A percentile compares a stretch with the other conserved stretches of the same genome.
Evolutionary conservation across 805 yeast species (phyloP).

Genomic region (fission yeast (Schizosaccharomyces pombe)): ASM294v3 CU329670.1:273001-273500

Average conservation of each 20-base stretch:
- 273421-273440: slow-evolving; percentile 24
- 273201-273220: neutral
- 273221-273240: slow-evolving; percentile 48
- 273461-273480: slow-evolving; percentile 55
- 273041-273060: too few relatives aligned
- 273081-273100: too few relatives aligned
- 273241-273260: slow-evolving; percentile 75
- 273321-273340: slow-evolving; percentile 20
- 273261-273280: slow-evolving; percentile 78
- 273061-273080: too few relatives aligned
- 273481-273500: slow-evolving; percentile 68
- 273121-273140: too few relatives aligned
- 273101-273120: too few relatives aligned
- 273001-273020: too few relatives aligned
- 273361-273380: slow-evolving; percentile 30
- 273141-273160: neutral
- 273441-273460: slow-evolving; percentile 25
- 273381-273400: slow-evolving; percentile 44
- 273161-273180: neutral
- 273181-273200: neutral
- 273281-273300: slow-evolving; percentile 58
- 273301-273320: slow-evolving; percentile 52
- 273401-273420: slow-evolving; percentile 39
- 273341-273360: slow-evolving; percentile 18
- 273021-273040: too few relatives aligned